Evolutionary conservation across 768 basidiomycete genomes (phyloP).

Genomic region (Tremella mesenterica): DNA sequence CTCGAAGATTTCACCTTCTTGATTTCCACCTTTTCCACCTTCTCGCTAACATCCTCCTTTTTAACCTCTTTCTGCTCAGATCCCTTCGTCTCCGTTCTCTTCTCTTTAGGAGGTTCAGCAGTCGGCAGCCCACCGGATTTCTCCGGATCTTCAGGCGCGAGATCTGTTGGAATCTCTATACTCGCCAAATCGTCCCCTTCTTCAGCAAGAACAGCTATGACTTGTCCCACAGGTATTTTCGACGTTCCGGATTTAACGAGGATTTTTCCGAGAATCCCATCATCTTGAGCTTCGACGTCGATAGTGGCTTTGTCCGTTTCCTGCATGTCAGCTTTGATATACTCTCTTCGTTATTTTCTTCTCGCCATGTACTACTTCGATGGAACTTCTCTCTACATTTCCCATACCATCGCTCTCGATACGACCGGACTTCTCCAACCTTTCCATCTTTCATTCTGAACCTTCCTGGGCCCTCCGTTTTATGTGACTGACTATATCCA

Average conservation of each 20-base stretch:
- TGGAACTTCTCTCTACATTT: background rate
- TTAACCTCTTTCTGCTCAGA: background rate
- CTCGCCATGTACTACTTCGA: no score
- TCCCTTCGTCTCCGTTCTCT: constrained; percentile 10
- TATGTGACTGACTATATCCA: no score
- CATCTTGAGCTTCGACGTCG: constrained; percentile 46
- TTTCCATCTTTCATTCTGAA: no score
- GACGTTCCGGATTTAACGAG: constrained; percentile 55
- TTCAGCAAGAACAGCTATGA: constrained; percentile 87
- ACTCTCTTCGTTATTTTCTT: no score
- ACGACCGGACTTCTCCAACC: no score
- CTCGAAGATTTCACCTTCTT: constrained; percentile 51
- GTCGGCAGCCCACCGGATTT: constrained; percentile 8
- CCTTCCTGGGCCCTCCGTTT: no score
- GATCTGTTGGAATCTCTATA: constrained; percentile 51
- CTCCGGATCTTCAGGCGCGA: constrained; percentile 25
- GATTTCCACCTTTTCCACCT: constrained; percentile 19
- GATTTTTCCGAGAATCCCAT: constrained; percentile 46
- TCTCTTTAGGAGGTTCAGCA: constrained; percentile 5
- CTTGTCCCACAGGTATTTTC: constrained; percentile 73
- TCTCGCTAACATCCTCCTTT: constrained; percentile 1
- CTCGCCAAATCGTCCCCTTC: constrained; percentile 91
- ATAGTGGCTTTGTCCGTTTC: constrained; percentile 46
- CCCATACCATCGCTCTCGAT: background rate
- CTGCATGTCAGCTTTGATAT: no score